Percentiles rank a stretch among this genome's conserved stretches.
These are phyloP conservation scores for Jimgerdemannia lactiflua DNA, from an alignment of 192 early-diverging fungal genomes.

Conservation along the genomic window DNA sequence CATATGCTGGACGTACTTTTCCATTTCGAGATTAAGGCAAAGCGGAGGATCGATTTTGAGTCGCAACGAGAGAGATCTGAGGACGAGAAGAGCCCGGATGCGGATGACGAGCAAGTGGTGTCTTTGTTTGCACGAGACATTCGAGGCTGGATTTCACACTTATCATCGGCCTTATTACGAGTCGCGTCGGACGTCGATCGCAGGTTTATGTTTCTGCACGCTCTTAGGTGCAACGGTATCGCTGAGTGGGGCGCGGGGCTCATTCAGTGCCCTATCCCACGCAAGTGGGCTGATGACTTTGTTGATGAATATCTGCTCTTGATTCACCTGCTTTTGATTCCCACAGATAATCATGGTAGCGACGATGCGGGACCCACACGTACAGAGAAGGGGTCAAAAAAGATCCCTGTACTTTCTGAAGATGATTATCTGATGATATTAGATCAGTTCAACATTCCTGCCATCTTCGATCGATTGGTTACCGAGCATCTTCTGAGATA, in stretches of 20 bases:
- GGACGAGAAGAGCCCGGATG: not conserved
- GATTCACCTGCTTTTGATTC: slow-evolving; percentile 18
- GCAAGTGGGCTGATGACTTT: slow-evolving; percentile 14
- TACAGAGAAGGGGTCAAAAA: slow-evolving; percentile 6
- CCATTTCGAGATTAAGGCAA: slow-evolving; percentile 25
- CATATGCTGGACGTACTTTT: slow-evolving; percentile 28
- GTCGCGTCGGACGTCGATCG: slow-evolving; percentile 10
- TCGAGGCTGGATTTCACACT: slow-evolving; percentile 22
- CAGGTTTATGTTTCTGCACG: slow-evolving; percentile 25
- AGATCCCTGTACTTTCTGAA: slow-evolving; percentile 15
- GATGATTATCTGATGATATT: slow-evolving; percentile 39
- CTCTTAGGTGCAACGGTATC: slow-evolving; percentile 7
- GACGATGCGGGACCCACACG: not conserved
- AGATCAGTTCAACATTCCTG: slow-evolving; percentile 37
- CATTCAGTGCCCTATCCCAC: slow-evolving; percentile 23
- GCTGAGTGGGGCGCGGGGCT: slow-evolving; percentile 17
- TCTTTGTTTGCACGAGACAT: slow-evolving; percentile 11
- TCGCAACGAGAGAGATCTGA: slow-evolving; percentile 8
- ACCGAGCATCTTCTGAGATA: slow-evolving; percentile 18
- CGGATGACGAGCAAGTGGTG: not conserved
- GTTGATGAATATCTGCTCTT: slow-evolving; percentile 18
- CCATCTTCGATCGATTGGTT: slow-evolving; percentile 29
- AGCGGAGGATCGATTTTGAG: slow-evolving; percentile 31
- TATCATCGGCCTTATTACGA: slow-evolving; percentile 18
- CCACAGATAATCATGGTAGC: not conserved